These are phyloP conservation scores for Mycocentrospora acerina DNA, from an alignment of 2,329 filamentous ascomycete genomes.

Conservation along the genomic window DNA sequence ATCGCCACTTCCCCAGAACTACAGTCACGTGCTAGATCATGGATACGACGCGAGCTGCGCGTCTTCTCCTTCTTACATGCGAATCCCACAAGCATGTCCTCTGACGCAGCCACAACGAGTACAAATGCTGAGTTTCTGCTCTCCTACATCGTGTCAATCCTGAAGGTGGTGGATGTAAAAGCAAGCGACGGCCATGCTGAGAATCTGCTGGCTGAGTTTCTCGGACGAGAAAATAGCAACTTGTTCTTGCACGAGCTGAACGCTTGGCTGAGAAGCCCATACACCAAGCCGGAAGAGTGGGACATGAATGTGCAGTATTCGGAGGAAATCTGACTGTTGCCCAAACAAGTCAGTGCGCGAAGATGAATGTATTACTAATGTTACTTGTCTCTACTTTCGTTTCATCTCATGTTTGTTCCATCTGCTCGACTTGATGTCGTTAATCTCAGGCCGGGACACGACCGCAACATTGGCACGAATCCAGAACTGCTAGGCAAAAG, in stretches of 20 bases:
- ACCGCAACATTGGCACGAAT: too few relatives aligned
- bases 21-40: slow-evolving; percentile 74
- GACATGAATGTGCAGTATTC: slow-evolving; percentile 76
- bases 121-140: slow-evolving; percentile 82
- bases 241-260: slow-evolving; percentile 84
- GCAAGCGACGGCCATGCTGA: slow-evolving; percentile 77
- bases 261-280: slow-evolving; percentile 81
- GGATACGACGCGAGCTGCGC: slow-evolving; percentile 79
- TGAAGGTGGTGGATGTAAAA: slow-evolving; percentile 81
- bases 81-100: slow-evolving; percentile 20
- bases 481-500: too few relatives aligned
- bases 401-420: too few relatives aligned
- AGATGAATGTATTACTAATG: too few relatives aligned
- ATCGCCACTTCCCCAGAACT: slow-evolving; percentile 68
- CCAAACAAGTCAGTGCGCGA: too few relatives aligned
- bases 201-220: slow-evolving; percentile 73
- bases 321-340: slow-evolving; percentile 13
- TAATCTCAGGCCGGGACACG: too few relatives aligned
- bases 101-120: slow-evolving; percentile 38
- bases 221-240: slow-evolving; percentile 71
- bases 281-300: slow-evolving; percentile 71
- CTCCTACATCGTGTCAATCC: slow-evolving; percentile 80
- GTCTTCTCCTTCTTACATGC: slow-evolving; percentile 74
- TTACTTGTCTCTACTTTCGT: too few relatives aligned
- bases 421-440: too few relatives aligned